Percentiles rank a stretch among this genome's conserved stretches.
Evolutionary conservation across 805 yeast genomes (phyloP).

Genomic region (Nakazawaea molendinolei): DNA sequence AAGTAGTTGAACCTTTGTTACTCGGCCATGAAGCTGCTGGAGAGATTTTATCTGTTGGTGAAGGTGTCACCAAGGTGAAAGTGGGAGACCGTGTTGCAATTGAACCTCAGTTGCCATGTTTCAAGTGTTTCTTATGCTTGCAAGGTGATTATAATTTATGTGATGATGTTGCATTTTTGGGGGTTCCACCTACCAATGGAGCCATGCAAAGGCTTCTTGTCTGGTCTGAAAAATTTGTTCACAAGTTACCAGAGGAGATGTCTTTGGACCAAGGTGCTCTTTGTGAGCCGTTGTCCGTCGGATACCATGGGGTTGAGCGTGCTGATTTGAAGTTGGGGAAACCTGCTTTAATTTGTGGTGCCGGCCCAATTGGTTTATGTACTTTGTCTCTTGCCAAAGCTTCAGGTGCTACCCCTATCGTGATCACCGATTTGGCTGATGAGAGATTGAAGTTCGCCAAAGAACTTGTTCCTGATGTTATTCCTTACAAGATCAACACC

Average conservation of each 20-base stretch:
- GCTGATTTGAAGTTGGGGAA: conserved; percentile 42
- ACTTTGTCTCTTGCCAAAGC: conserved; percentile 42
- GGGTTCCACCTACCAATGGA: conserved; percentile 32
- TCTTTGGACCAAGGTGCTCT: conserved; percentile 47
- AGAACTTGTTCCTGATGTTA: conserved; percentile 36
- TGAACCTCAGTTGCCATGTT: conserved; percentile 52
- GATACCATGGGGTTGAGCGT: conserved; percentile 43
- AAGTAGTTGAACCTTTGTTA: conserved; percentile 27
- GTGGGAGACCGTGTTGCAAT: conserved; percentile 42
- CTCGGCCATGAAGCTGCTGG: conserved; percentile 43
- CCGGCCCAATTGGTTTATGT: conserved; percentile 55
- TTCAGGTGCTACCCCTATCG: conserved; percentile 46
- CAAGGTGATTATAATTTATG: conserved; percentile 36
- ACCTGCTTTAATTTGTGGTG: conserved; percentile 43
- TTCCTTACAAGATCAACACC: conserved; percentile 35
- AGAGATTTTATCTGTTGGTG: conserved; percentile 41
- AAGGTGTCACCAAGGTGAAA: conserved; percentile 36
- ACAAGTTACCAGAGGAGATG: conserved; percentile 34
- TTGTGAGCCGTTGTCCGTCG: conserved; percentile 50
- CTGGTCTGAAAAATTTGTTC: conserved; percentile 26
- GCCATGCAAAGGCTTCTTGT: conserved; percentile 31
- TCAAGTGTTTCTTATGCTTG: conserved; percentile 29
- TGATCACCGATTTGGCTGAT: conserved; percentile 40
- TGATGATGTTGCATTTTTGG: conserved; percentile 29
- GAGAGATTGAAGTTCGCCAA: conserved; percentile 41